Conservation (phyloP, 192 early-diverging fungal genomes). For the Dissophora ornata region DNA sequence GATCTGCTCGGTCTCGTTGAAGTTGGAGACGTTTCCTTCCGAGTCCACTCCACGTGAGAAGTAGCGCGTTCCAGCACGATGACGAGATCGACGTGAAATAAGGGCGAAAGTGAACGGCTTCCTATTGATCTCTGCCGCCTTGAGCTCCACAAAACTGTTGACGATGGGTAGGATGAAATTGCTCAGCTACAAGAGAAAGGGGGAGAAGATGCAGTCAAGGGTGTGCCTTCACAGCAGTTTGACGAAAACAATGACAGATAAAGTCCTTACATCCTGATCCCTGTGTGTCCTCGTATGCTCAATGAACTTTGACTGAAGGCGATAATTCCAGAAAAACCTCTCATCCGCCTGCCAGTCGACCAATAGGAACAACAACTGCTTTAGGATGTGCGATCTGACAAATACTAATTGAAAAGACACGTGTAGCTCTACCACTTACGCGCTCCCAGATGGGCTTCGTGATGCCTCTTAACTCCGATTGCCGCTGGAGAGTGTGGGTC, state of each 20-base stretch:
- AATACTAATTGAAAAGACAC: too few relatives aligned
- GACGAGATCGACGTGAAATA: slow-evolving; percentile 84
- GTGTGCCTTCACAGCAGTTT: too few relatives aligned
- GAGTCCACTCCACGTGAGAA: slow-evolving; percentile 93
- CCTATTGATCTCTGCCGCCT: slow-evolving; percentile 65
- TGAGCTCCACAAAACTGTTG: slow-evolving; percentile 84
- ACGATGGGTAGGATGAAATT: slow-evolving; percentile 92
- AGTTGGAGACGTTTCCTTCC: slow-evolving; percentile 95
- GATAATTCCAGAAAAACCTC: slow-evolving; percentile 94
- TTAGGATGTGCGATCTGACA: too few relatives aligned
- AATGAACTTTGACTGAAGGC: slow-evolving; percentile 75
- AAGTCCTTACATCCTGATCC: slow-evolving; percentile 59
- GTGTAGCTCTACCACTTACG: slow-evolving; percentile 57
- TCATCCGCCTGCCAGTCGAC: slow-evolving; percentile 77
- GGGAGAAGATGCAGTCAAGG: too few relatives aligned
- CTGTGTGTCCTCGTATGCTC: slow-evolving; percentile 56
- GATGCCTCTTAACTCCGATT: slow-evolving; percentile 57
- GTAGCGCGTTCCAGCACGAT: slow-evolving; percentile 86
- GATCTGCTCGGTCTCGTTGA: slow-evolving; percentile 96
- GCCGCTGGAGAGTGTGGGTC: slow-evolving; percentile 86
- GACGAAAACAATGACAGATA: too few relatives aligned
- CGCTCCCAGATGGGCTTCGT: slow-evolving; percentile 61
- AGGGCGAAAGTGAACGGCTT: slow-evolving; percentile 79
- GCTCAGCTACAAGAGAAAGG: slow-evolving; percentile 59
- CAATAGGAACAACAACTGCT: too few relatives aligned